Conservation (phyloP, 1,284 basidiomycete genomes). For the Papiliotrema flavescens region DNA sequence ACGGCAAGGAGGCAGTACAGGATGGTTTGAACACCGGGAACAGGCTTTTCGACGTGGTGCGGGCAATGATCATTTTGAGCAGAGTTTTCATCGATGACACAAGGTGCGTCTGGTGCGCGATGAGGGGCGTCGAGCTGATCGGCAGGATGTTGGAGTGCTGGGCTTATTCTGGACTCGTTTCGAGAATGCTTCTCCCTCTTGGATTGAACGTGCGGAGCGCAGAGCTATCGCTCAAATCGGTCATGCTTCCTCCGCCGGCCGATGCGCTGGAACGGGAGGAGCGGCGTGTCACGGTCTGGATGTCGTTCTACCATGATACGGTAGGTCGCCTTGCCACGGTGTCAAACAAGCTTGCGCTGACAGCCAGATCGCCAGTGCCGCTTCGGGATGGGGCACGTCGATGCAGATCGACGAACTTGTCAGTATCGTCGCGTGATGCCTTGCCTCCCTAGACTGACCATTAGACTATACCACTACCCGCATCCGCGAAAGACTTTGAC, state of each 20-base stretch:
- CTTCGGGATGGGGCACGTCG: constrained; percentile 46
- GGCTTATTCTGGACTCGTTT: constrained; percentile 42
- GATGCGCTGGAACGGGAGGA: constrained; percentile 49
- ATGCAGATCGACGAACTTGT: constrained; percentile 45
- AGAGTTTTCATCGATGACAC: constrained; percentile 47
- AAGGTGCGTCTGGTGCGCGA: neutral
- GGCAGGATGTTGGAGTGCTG: constrained; percentile 47
- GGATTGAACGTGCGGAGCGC: constrained; percentile 45
- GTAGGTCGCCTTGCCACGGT: constrained; percentile 3
- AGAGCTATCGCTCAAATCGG: constrained; percentile 40
- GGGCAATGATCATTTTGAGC: constrained; percentile 45
- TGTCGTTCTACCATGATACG: constrained; percentile 45
- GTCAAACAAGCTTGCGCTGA: neutral
- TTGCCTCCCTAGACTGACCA: neutral
- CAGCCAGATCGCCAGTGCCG: constrained; percentile 28
- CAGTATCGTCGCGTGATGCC: no score
- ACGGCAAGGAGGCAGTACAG: constrained; percentile 39
- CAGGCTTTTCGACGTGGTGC: constrained; percentile 42
- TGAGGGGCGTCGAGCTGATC: neutral
- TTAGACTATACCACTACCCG: constrained; percentile 38
- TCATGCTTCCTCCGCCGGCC: constrained; percentile 40
- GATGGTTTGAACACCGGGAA: constrained; percentile 44
- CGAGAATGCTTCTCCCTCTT: constrained; percentile 44
- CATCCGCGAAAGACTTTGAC: constrained; percentile 35
- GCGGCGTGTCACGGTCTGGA: constrained; percentile 43